Conservation (phyloP, 1,284 basidiomycete genomes). For the Xanthoconium separans region DNA sequence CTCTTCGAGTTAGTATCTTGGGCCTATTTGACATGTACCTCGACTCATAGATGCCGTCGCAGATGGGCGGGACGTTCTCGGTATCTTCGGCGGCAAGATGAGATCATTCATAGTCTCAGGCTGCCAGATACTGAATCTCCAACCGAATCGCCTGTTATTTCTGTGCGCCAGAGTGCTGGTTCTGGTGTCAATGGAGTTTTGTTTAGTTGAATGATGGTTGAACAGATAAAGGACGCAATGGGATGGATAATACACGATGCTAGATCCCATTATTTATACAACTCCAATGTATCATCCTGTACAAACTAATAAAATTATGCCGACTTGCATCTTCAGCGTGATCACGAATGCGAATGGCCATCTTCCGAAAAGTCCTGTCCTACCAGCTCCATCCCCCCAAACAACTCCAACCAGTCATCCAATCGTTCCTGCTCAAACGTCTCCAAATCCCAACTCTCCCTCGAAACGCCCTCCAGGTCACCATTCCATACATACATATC, state of each 20-base stretch:
- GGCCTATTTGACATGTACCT: too few relatives aligned
- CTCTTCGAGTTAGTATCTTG: neutral
- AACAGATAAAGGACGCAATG: too few relatives aligned
- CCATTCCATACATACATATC: slow-evolving; percentile 1
- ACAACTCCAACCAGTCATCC: neutral
- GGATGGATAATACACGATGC: too few relatives aligned
- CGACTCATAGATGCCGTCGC: neutral
- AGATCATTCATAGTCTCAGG: slow-evolving; percentile 1
- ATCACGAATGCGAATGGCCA: neutral
- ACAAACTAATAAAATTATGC: too few relatives aligned
- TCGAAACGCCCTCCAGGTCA: neutral
- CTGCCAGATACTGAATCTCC: slow-evolving; percentile 2
- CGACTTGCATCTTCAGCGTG: too few relatives aligned
- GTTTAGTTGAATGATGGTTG: neutral
- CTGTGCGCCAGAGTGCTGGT: neutral
- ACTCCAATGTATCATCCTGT: too few relatives aligned
- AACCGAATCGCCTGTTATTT: neutral
- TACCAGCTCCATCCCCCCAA: neutral
- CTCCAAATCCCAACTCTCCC: neutral
- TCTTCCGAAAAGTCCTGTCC: neutral
- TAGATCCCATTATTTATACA: too few relatives aligned
- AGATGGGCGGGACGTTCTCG: neutral
- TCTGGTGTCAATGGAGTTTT: neutral
- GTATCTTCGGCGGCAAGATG: neutral
- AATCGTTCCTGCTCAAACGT: neutral